Base-by-base conservation (phyloP, 2,329 filamentous ascomycete genomes). In the Aspergillus ochraceus region DNA sequence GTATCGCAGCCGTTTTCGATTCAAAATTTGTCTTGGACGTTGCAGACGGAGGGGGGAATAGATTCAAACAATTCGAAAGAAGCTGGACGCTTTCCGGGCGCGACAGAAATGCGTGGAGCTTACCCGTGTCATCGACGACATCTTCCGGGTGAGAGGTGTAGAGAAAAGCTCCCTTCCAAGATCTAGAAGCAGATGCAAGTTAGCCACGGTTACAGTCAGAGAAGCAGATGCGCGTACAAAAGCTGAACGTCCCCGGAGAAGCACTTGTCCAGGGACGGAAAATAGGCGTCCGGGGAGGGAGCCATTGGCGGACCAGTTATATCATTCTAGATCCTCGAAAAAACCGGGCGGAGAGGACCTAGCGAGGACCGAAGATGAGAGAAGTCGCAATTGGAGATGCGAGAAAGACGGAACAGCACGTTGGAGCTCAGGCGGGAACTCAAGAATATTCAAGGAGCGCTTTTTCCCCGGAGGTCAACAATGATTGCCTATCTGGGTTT, bases 221-320 rank as follows among this genome's bases (percentile, higher is more conserved):
- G 22, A 29, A 42, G 52, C 46, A 30, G 57, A 55, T 57, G 54
- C 52, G 52, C 75, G 49, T 84, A 96, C 90, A 97, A 84, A 71
- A 97, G 83, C 73, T 89, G 84, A 71, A 86, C 85, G 76, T 94
- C 88, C 79, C 91, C 91, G 70, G 86, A 88, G 71, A 98, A 84
- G 79, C 91, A 96, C 74, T 90, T 88, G 77, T 92, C 90, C 77
- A 97, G 83, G 72, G 92, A 87, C 72, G 93, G 91, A 71, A 96
- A 90, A 80, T 93, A 95, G 75, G 85, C 82, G 79, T 90, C 88
- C 71, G 86, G 84, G 73, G 86, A 80, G 77, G 88, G 84, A 81
- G 87, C 89, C 89, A 92, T 92, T 74, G 72, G 71, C 68, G 63
- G 63, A 66, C 67, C 72, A 71, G 68, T 61, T 75, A 77, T 74